A percentile compares a stretch with the other conserved stretches of the same genome.
Conservation (phyloP, 1,284 basidiomycete genomes). For the Microbotryum scabiosae region DNA sequence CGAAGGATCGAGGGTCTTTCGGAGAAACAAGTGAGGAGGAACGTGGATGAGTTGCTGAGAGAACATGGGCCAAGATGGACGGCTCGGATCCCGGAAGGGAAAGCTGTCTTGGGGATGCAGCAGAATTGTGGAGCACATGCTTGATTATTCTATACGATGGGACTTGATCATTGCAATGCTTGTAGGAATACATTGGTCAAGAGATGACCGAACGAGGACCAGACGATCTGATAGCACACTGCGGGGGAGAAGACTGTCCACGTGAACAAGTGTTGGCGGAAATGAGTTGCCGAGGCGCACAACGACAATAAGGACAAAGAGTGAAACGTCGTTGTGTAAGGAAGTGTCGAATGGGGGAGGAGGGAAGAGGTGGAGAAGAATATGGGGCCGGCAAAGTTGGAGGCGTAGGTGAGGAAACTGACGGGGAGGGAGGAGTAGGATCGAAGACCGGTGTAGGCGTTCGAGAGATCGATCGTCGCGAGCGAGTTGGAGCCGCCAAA, state of each 20-base stretch:
- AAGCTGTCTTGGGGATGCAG: constrained; percentile 5
- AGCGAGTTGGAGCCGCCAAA: constrained; percentile 31
- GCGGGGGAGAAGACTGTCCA: constrained; percentile 32
- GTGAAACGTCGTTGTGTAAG: constrained; percentile 10
- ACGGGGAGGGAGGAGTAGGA: constrained; percentile 25
- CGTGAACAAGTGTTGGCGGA: constrained; percentile 28
- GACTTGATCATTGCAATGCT: not conserved
- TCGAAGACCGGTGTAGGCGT: constrained; percentile 27
- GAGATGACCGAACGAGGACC: constrained; percentile 18
- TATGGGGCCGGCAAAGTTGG: constrained; percentile 31
- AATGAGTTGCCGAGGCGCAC: constrained; percentile 15
- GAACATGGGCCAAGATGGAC: constrained; percentile 44
- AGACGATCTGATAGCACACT: constrained; percentile 17
- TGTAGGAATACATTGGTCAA: constrained; percentile 5
- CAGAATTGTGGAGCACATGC: not conserved
- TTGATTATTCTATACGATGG: not conserved
- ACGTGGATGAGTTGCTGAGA: constrained; percentile 45
- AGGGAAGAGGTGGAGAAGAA: constrained; percentile 8
- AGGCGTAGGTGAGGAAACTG: constrained; percentile 26
- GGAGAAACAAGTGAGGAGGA: constrained; percentile 30
- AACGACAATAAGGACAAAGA: constrained; percentile 13
- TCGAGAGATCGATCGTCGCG: constrained; percentile 32
- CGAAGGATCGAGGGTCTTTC: constrained; percentile 32
- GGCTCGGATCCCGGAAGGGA: constrained; percentile 25
- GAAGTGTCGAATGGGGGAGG: not conserved